Conservation (phyloP, 768 basidiomycete species). For the Suillus clintonianus region DNA sequence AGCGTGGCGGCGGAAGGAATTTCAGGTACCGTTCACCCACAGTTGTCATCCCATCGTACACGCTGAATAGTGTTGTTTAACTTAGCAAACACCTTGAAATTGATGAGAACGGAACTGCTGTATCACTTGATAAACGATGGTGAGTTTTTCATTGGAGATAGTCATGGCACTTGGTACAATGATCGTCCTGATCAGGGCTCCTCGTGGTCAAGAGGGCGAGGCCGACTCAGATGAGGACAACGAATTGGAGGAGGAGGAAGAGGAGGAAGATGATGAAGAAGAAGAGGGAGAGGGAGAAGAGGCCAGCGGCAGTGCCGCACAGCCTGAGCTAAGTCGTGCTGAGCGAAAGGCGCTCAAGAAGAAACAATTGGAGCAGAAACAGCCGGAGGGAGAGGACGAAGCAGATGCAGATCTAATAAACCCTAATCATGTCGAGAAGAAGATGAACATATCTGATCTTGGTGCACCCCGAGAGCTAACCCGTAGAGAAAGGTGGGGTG, state of each 20-base stretch:
- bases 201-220: constrained; percentile 41
- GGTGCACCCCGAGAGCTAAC: constrained; percentile 59
- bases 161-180: background rate
- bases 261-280: constrained; percentile 48
- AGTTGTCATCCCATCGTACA: constrained; percentile 6
- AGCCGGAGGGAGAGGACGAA: constrained; percentile 49
- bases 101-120: constrained; percentile 58
- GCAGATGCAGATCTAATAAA: constrained; percentile 76
- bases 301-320: constrained; percentile 27
- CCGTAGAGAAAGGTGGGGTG: constrained; percentile 62
- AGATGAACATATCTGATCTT: constrained; percentile 77
- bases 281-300: constrained; percentile 38
- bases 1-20: constrained; percentile 84
- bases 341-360: constrained; percentile 85
- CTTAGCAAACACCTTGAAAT: constrained; percentile 60
- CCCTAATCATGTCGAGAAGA: constrained; percentile 76
- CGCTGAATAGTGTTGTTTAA: constrained; percentile 12
- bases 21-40: constrained; percentile 57
- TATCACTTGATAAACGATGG: constrained; percentile 47
- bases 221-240: constrained; percentile 42
- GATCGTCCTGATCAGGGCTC: constrained; percentile 27
- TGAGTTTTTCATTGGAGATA: constrained; percentile 26
- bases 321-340: constrained; percentile 65
- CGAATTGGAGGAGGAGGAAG: constrained; percentile 38
- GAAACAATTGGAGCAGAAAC: constrained; percentile 56